phyloP scores from a whole-genome alignment of 169 alveolate genomes.

The Eimeria acervulina region DNA sequence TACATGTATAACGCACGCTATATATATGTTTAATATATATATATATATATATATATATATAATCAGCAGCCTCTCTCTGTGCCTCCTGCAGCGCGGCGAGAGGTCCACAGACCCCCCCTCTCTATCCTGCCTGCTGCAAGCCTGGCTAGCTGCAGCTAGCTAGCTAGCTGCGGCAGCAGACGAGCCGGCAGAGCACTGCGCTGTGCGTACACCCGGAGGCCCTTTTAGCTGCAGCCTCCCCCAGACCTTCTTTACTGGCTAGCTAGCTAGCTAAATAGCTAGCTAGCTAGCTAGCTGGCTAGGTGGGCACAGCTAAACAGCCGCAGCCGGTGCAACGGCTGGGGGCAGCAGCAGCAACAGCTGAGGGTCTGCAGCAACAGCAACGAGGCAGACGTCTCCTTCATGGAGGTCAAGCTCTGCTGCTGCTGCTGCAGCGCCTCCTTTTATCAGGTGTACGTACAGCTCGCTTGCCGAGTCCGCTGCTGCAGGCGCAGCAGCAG shows the following conservation, averaged over 20 bases:
- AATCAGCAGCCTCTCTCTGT: too few species aligned
- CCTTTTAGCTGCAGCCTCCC: too few species aligned
- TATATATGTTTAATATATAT: too few species aligned
- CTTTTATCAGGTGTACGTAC: not conserved
- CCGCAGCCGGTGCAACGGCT: not conserved
- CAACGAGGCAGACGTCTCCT: constrained; percentile 35
- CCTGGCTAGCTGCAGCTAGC: not conserved
- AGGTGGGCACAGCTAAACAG: not conserved
- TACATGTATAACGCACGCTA: too few species aligned
- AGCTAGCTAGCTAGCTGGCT: not conserved
- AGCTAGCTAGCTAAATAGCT: not conserved
- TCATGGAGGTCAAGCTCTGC: not conserved
- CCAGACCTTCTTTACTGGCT: not conserved
- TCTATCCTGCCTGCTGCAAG: too few species aligned
- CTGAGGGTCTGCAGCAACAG: constrained; percentile 29
- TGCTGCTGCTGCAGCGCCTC: not conserved
- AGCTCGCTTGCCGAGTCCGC: not conserved
- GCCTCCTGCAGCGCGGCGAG: too few species aligned
- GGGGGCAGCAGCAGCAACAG: constrained; percentile 21
- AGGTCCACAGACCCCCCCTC: too few species aligned
- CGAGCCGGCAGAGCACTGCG: not conserved
- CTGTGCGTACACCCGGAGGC: not conserved
- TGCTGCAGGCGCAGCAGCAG: constrained; percentile 16
- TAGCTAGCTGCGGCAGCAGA: not conserved
- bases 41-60: too few species aligned